Conservation (phyloP, 164 flowering plant species). For the Vitis vinifera region ASM3070453v1 NC_081806.1:5464501-5465000, state of each 20-base stretch:
- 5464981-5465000: no score
- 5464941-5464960: no score
- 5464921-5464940: no score
- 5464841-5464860: background rate
- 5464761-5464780: background rate
- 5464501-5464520: background rate
- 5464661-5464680: constrained; percentile 42
- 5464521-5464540: background rate
- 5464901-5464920: no score
- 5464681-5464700: constrained; percentile 52
- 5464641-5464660: constrained; percentile 49
- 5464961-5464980: no score
- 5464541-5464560: background rate
- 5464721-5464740: constrained; percentile 36
- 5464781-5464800: background rate
- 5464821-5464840: no score
- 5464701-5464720: constrained; percentile 43
- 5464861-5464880: background rate
- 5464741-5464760: constrained; percentile 8
- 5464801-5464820: constrained; percentile 2
- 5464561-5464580: constrained; percentile 49
- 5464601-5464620: constrained; percentile 49
- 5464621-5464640: constrained; percentile 45
- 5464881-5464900: no score
- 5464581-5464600: constrained; percentile 51